Evolutionary conservation across 805 yeast species (phyloP), one percentile per base, ranked within the genome.

Genomic region (Lachancea sp.): DNA sequence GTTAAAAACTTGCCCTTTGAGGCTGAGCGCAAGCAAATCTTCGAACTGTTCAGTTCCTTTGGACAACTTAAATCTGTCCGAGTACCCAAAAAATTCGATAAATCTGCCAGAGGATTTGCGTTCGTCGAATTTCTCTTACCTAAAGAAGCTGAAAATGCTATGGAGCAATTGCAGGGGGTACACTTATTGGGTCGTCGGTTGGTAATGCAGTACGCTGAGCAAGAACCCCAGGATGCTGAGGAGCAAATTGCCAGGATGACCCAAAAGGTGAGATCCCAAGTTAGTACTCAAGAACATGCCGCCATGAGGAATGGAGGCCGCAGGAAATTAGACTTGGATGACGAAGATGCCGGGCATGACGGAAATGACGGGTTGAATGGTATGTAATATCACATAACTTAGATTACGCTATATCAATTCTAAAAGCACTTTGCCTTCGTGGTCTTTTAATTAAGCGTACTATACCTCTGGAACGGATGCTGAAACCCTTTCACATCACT

Each of bases 1-100:
- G 88, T 92, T 62, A 92, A 92, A 80, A 92, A 92, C 67, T 75
- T 92, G 64, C 97, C 98, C 45, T 92, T 92, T 64, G 98, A 92
- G 67, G 89, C 97, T 16, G 74, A 92, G 2, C 79, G 96, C 65
- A 83, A 85, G 55, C 97, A 92, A 57, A 78, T 92, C n/a, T 79
- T 85, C 55, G 94, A 88, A 60, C 70, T 92, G 49, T 89, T 92
- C 65, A 88, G 92, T 43, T 81, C 97, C 1, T 92, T 90, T 67
- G 98, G 98, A 43, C 89, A 85, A 64, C 71, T 92, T 56, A 86
- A 89, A 55, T 84, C 97, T 2, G 96, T 89, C 31, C 79, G 98
- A 58, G 90, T 92, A 36, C 98, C 98, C 23, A 83, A 84, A 76
- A 92, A 92, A 62, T 89, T 90, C 68, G 95, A 92, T 71, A 84